A percentile compares a stretch with the other conserved stretches of the same genome.
phyloP scores from a whole-genome alignment of 2,329 filamentous ascomycete species.

The Penicillium sp. region DNA sequence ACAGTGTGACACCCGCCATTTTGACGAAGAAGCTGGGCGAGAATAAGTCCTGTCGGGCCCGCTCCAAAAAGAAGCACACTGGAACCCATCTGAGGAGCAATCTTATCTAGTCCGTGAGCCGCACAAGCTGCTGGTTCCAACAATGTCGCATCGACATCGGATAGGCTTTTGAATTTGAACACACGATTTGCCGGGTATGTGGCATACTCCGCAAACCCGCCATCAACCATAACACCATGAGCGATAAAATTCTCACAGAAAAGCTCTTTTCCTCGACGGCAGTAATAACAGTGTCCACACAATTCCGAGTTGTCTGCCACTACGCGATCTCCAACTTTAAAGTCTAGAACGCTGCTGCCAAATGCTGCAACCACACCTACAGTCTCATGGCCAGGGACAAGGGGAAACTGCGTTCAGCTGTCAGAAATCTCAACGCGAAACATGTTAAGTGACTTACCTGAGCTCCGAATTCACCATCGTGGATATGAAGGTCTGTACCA shows the following conservation, averaged over 20 bases:
- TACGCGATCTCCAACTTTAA: slow-evolving; percentile 66
- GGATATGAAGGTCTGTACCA: slow-evolving; percentile 57
- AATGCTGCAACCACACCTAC: slow-evolving; percentile 67
- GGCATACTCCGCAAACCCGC: slow-evolving; percentile 74
- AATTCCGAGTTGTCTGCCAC: slow-evolving; percentile 61
- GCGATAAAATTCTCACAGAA: slow-evolving; percentile 72
- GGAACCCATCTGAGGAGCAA: slow-evolving; percentile 66
- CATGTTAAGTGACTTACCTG: slow-evolving; percentile 41
- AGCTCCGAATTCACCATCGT: slow-evolving; percentile 69
- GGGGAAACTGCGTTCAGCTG: slow-evolving; percentile 55
- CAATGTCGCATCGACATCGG: slow-evolving; percentile 70
- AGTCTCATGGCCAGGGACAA: slow-evolving; percentile 71
- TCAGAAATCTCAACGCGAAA: background rate
- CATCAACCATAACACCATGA: slow-evolving; percentile 63
- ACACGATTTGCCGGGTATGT: slow-evolving; percentile 60
- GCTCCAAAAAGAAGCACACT: slow-evolving; percentile 71
- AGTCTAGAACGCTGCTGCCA: slow-evolving; percentile 61
- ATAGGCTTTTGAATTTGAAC: slow-evolving; percentile 70
- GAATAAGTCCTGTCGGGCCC: slow-evolving; percentile 68
- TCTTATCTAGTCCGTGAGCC: slow-evolving; percentile 72
- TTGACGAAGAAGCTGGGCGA: slow-evolving; percentile 65
- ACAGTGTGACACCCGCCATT: slow-evolving; percentile 73
- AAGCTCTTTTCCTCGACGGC: slow-evolving; percentile 67
- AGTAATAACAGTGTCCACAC: slow-evolving; percentile 74
- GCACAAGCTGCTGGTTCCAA: slow-evolving; percentile 73